phyloP scores from a whole-genome alignment of 257 asterid genomes.

The Ajuga chamaepitys region DNA sequence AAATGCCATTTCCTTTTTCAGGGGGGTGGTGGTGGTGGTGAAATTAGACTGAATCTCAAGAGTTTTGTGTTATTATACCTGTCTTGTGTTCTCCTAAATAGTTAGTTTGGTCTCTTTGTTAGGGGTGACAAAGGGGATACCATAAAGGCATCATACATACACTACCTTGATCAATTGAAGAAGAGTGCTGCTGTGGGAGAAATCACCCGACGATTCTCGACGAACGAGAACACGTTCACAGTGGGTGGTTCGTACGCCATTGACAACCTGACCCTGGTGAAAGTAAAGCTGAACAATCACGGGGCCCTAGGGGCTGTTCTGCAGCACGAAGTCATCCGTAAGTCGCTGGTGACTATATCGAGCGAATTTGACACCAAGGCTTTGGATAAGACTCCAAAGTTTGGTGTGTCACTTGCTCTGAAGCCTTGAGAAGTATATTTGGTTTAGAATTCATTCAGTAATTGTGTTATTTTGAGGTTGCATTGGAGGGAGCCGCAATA shows the following conservation, averaged over 20 bases:
- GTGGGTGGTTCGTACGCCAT: conserved; percentile 59
- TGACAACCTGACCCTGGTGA: conserved; percentile 47
- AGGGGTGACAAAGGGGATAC: conserved; percentile 73
- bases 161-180: conserved; percentile 46
- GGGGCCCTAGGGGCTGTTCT: conserved; percentile 49
- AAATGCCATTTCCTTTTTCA: no score
- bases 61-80: background rate
- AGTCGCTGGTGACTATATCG: conserved; percentile 48
- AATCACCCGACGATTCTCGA: conserved; percentile 51
- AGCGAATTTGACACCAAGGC: conserved; percentile 64
- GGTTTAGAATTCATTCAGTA: background rate
- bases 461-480: conserved; percentile 12
- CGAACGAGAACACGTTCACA: conserved; percentile 56
- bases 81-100: no score
- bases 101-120: background rate
- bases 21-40: no score
- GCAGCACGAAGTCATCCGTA: conserved; percentile 52
- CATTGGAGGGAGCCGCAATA: conserved; percentile 30
- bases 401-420: conserved; percentile 53
- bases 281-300: conserved; percentile 58
- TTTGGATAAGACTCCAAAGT: conserved; percentile 58
- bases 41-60: no score
- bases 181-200: conserved; percentile 57
- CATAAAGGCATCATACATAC: conserved; percentile 54
- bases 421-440: conserved; percentile 35